phyloP scores from a whole-genome alignment of 179 eudicot genomes.

The Actinidia arguta region DNA sequence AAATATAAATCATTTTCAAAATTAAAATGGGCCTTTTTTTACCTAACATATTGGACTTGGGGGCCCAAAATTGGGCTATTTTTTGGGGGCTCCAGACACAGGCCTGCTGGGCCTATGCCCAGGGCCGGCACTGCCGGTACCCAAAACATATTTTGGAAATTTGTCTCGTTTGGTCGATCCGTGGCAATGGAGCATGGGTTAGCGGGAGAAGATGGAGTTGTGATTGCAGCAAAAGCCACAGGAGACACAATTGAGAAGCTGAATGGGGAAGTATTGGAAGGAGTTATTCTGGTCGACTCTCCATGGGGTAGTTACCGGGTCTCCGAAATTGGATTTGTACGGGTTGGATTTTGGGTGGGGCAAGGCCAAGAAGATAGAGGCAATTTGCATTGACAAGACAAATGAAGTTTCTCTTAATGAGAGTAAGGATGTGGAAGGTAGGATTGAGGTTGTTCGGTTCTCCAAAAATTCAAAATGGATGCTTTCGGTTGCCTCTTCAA shows the following conservation, averaged over 20 bases:
- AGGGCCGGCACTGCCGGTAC: no score
- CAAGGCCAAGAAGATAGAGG: conserved; percentile 43
- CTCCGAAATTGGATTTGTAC: conserved; percentile 52
- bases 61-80: no score
- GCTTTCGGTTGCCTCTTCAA: conserved; percentile 41
- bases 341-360: conserved; percentile 55
- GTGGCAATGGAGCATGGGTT: conserved; percentile 32
- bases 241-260: conserved; percentile 39
- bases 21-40: no score
- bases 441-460: conserved; percentile 48
- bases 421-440: conserved; percentile 42
- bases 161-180: conserved; percentile 48
- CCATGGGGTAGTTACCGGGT: conserved; percentile 49
- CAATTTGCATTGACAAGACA: conserved; percentile 36
- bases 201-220: conserved; percentile 40
- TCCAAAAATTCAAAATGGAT: conserved; percentile 38
- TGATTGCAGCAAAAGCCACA: conserved; percentile 44
- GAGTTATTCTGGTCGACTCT: conserved; percentile 30
- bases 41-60: no score
- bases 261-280: conserved; percentile 46
- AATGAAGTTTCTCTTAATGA: conserved; percentile 41
- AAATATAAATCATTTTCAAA: no score
- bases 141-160: conserved; percentile 46
- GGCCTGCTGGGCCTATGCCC: no score
- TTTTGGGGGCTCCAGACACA: no score